Evolutionary conservation across 2,329 filamentous ascomycete species (phyloP), one percentile per base, ranked within the genome.

Genomic region (Aspergillus pseudonomiae): DNA sequence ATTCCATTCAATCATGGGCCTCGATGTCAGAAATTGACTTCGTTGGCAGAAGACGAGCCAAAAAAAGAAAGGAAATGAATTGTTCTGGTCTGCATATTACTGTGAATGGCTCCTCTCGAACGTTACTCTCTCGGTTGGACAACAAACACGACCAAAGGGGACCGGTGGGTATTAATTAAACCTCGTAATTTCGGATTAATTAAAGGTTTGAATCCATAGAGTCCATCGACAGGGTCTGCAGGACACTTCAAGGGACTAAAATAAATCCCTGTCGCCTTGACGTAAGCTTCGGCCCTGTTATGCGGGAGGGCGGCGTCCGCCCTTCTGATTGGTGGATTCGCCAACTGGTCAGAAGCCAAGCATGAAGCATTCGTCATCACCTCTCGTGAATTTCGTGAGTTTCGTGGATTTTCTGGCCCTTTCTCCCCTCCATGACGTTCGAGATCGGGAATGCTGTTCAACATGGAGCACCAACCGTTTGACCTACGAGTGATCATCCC

Each of bases 251-350:
- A 19, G 26, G 28, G 16, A 55, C 30, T 55, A 45, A 52, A 61
- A 34, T 53, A 41, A 61, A 55, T 24, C 60, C 60, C 63, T 61
- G 53, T 60, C 16, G 46, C 30, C 59, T 64, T 68, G 66, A 70
- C 68, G 68, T 69, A 70, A 69, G 68, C 68, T 66, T 54, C 41
- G 61, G 45, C 55, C 56, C 61, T 46, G 16, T 61, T 61, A 56
- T 58, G 62, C 63, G 48, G 34, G 59, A 30, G 61, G 63, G 46
- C 62, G 11, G 28, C 21, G 4, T 28, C 28, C 36, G 24, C 3
- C 36, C 16, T 1, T 32, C 5, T 65, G 54, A 70, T 70, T 70
- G 68, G 68, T 24, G 28, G 21, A 54, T n/a, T 28, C 46, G 30
- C 19, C 30, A 26, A 19, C 19, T 24, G 39, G 11, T 43, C 41